These are phyloP conservation scores for Euphrasia confusa DNA, from an alignment of 257 asterid species.

Conservation along the genomic window DNA sequence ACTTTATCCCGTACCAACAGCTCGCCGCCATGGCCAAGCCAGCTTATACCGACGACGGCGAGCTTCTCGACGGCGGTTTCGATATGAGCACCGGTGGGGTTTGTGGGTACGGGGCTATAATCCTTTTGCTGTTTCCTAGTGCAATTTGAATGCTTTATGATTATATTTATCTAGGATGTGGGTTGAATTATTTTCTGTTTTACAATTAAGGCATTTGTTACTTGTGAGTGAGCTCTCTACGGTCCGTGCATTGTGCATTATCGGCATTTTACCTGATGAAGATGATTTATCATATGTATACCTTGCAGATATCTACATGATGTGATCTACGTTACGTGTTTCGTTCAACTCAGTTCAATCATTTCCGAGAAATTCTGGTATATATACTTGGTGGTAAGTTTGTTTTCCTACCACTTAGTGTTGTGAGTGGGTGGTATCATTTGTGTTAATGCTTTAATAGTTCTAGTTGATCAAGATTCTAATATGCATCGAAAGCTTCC, in stretches of 20 bases:
- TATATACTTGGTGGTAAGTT: constrained; percentile 80
- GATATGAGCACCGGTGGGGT: constrained; percentile 92
- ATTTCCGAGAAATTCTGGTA: constrained; percentile 85
- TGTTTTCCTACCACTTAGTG: not conserved
- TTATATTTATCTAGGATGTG: too few species aligned
- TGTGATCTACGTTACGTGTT: constrained; percentile 82
- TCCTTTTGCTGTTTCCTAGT: not conserved
- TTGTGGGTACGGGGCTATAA: constrained; percentile 60
- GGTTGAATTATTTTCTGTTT: too few species aligned
- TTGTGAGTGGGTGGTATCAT: not conserved
- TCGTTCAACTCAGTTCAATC: constrained; percentile 81
- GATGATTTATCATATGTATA: too few species aligned
- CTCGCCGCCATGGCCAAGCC: constrained; percentile 79
- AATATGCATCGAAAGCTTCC: not conserved
- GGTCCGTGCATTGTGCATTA: too few species aligned
- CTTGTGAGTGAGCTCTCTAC: too few species aligned
- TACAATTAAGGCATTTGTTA: too few species aligned
- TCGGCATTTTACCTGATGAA: too few species aligned
- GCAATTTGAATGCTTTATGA: not conserved
- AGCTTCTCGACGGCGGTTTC: constrained; percentile 88
- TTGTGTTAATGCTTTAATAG: not conserved
- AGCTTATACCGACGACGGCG: constrained; percentile 56
- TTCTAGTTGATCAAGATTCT: not conserved
- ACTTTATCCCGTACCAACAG: constrained; percentile 76
- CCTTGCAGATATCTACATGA: constrained; percentile 79